Evolutionary conservation across 768 basidiomycete genomes (phyloP).

Genomic region (Lactarius evosmus): DNA sequence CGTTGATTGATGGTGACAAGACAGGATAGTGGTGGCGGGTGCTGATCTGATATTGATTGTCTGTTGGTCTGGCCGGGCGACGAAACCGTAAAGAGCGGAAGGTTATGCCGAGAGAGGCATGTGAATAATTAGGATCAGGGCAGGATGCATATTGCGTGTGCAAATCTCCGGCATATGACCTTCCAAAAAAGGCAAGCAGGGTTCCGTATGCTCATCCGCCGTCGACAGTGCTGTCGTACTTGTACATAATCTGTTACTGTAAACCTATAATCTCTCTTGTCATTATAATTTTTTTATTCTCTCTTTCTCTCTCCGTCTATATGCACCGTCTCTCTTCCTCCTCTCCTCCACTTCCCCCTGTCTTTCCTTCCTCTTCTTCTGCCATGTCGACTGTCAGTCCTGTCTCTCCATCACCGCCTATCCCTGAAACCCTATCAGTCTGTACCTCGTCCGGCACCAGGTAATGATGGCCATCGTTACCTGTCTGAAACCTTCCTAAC

Average conservation of each 20-base stretch:
- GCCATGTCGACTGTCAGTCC: constrained; percentile 7
- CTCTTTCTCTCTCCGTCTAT: neutral
- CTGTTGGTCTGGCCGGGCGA: neutral
- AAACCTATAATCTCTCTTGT: neutral
- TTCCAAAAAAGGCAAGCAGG: constrained; percentile 10
- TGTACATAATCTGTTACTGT: constrained; percentile 19
- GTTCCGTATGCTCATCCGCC: constrained; percentile 2
- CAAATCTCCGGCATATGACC: neutral
- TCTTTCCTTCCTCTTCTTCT: neutral
- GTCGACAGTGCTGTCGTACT: neutral
- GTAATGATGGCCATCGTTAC: neutral
- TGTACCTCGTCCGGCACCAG: neutral
- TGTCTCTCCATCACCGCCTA: neutral
- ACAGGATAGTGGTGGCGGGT: too few species aligned
- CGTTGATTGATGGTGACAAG: neutral
- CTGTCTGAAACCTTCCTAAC: neutral
- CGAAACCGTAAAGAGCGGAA: neutral
- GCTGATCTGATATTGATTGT: neutral
- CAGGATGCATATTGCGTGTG: neutral
- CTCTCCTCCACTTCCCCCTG: neutral
- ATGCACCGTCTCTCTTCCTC: too few species aligned
- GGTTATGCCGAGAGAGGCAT: neutral
- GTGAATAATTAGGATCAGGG: too few species aligned
- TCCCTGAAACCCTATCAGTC: neutral
- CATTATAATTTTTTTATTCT: neutral